Evolutionary conservation across 2,329 filamentous ascomycete species (phyloP).

Genomic region (Sordariomycetes sp.): DNA sequence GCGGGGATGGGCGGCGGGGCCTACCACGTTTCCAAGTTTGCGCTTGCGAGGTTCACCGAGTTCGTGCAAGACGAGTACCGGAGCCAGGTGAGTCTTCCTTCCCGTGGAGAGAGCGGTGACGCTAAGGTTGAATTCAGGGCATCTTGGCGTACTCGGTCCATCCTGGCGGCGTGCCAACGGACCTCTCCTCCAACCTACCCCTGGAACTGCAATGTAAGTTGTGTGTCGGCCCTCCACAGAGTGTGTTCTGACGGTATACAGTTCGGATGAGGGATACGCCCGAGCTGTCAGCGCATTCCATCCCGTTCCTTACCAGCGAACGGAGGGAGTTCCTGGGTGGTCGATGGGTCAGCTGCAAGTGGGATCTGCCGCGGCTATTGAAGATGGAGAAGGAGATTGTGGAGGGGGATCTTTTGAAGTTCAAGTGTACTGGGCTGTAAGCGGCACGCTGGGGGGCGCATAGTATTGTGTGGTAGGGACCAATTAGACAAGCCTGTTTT

Average conservation of each 20-base stretch:
- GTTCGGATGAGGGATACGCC: slow-evolving; percentile 20
- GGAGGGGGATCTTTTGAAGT: slow-evolving; percentile 12
- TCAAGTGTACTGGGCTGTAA: slow-evolving; percentile 3
- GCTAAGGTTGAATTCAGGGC: slow-evolving; percentile 17
- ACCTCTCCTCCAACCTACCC: slow-evolving; percentile 10
- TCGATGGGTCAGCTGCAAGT: slow-evolving; percentile 30
- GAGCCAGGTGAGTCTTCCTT: not conserved
- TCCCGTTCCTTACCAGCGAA: slow-evolving; percentile 29
- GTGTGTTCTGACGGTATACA: not conserved
- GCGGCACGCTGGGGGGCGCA: not conserved
- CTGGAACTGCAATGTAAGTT: slow-evolving; percentile 2
- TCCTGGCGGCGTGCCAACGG: slow-evolving; percentile 26
- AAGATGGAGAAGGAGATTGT: slow-evolving; percentile 29
- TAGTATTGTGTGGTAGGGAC: not conserved
- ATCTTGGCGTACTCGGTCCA: slow-evolving; percentile 27
- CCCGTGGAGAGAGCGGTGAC: not conserved
- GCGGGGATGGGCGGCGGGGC: slow-evolving; percentile 21
- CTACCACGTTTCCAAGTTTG: slow-evolving; percentile 39
- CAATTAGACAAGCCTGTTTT: not conserved
- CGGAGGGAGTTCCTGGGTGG: slow-evolving; percentile 32
- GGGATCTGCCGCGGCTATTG: slow-evolving; percentile 35
- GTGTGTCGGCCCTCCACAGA: not conserved
- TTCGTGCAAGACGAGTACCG: slow-evolving; percentile 33
- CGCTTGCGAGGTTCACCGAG: slow-evolving; percentile 36
- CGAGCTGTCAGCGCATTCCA: slow-evolving; percentile 27